A percentile compares a stretch with the other conserved stretches of the same genome.
These are phyloP conservation scores for Cryphonectria radicalis DNA, from an alignment of 2,329 filamentous ascomycete species.

Conservation along the genomic window DNA sequence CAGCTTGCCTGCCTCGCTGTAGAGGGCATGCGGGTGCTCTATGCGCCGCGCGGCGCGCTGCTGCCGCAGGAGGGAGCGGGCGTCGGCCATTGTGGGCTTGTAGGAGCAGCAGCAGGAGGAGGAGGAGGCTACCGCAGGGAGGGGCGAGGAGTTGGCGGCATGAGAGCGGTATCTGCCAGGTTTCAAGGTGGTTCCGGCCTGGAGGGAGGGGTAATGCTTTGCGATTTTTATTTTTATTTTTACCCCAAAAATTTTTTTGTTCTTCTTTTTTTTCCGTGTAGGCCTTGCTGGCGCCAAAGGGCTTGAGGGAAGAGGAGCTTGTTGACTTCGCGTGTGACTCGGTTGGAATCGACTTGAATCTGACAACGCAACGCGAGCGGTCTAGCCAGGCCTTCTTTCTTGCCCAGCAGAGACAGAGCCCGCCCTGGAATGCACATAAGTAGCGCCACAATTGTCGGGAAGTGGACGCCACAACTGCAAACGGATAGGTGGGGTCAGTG, in stretches of 20 bases:
- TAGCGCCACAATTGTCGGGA: background rate
- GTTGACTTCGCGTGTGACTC: background rate
- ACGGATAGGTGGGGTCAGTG: background rate
- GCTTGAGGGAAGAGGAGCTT: background rate
- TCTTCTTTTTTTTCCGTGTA: no score
- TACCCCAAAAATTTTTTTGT: background rate
- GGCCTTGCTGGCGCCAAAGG: background rate
- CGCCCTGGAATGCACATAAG: background rate
- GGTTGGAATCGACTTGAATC: background rate
- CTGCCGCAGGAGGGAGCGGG: constrained; percentile 77
- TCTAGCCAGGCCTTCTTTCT: background rate
- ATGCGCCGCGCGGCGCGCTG: constrained; percentile 77
- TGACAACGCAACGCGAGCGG: background rate
- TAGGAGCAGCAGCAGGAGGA: background rate
- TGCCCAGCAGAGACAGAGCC: background rate
- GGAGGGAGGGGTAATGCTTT: background rate
- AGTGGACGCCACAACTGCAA: background rate
- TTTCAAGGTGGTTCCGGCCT: background rate
- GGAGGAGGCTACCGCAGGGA: background rate
- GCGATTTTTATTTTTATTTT: background rate
- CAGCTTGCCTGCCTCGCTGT: constrained; percentile 70
- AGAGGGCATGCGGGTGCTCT: constrained; percentile 69
- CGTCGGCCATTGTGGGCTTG: constrained; percentile 69
- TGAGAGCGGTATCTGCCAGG: background rate
- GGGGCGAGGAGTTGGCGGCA: background rate